Conservation (phyloP, 2,329 filamentous ascomycete genomes). For the Coniochaeta sp. region DNA sequence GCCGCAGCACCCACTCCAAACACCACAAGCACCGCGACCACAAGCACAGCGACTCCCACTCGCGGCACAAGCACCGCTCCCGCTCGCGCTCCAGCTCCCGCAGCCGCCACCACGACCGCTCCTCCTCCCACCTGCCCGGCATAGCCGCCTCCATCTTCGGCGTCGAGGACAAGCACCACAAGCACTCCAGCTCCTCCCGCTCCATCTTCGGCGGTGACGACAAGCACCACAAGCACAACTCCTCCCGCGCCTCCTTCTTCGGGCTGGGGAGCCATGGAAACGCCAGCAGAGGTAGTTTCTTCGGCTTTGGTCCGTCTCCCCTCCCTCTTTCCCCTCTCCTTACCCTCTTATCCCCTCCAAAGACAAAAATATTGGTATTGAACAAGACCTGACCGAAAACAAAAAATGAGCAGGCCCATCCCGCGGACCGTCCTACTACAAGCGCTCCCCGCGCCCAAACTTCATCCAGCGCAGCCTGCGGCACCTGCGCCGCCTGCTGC, state of each 20-base stretch:
- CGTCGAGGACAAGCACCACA: slow-evolving; percentile 14
- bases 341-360: slow-evolving; percentile 13
- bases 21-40: slow-evolving; percentile 18
- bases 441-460: slow-evolving; percentile 71
- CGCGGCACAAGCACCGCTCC: slow-evolving; percentile 9
- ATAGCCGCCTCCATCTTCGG: slow-evolving; percentile 22
- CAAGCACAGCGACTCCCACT: slow-evolving; percentile 15
- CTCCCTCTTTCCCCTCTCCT: neutral
- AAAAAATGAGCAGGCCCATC: slow-evolving; percentile 3
- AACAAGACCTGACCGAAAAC: too few relatives aligned
- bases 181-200: slow-evolving; percentile 27
- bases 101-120: slow-evolving; percentile 11
- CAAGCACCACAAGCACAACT: slow-evolving; percentile 29
- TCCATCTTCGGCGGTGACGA: slow-evolving; percentile 35
- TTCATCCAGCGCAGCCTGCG: slow-evolving; percentile 69
- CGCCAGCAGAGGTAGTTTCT: slow-evolving; percentile 36
- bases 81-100: slow-evolving; percentile 21
- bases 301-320: slow-evolving; percentile 28
- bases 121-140: too few relatives aligned
- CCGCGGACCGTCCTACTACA: slow-evolving; percentile 57
- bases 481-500: slow-evolving; percentile 71
- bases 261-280: slow-evolving; percentile 28
- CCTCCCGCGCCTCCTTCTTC: slow-evolving; percentile 38
- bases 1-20: slow-evolving; percentile 14
- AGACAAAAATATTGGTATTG: too few relatives aligned